Conservation (phyloP, 257 asterid species). For the Buddleja alternifolia region DNA sequence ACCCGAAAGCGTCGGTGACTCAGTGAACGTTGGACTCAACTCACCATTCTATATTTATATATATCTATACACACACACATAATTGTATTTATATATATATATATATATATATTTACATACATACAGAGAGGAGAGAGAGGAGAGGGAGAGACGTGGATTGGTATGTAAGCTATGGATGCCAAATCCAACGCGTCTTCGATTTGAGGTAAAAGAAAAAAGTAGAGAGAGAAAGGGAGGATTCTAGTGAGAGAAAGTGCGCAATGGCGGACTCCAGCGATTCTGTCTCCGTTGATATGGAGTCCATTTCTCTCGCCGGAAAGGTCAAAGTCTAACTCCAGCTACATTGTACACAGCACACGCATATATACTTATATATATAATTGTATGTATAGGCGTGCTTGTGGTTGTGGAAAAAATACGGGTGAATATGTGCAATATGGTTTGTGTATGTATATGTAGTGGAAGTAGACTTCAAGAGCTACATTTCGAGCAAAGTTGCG, state of each 20-base stretch:
- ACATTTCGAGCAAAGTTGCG: constrained; percentile 34
- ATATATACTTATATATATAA: constrained; percentile 9
- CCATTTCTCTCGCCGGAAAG: constrained; percentile 82
- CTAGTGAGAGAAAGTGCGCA: constrained; percentile 34
- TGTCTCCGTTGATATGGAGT: constrained; percentile 86
- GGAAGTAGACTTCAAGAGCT: constrained; percentile 29
- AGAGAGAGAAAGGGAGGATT: constrained; percentile 37
- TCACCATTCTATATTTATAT: constrained; percentile 21
- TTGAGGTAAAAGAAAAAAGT: constrained; percentile 26
- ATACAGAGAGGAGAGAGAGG: constrained; percentile 33
- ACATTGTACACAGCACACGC: constrained; percentile 30
- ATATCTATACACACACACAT: constrained; percentile 1
- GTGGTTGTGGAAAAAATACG: not conserved
- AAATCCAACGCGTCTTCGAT: constrained; percentile 52
- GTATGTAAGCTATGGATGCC: constrained; percentile 60
- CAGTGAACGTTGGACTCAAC: constrained; percentile 56
- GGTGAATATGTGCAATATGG: not conserved
- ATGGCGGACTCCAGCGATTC: constrained; percentile 98
- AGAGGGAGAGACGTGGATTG: constrained; percentile 40
- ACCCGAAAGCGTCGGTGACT: constrained; percentile 61
- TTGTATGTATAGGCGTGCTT: not conserved
- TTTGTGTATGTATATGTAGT: not conserved
- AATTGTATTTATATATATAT: too few species aligned
- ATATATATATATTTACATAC: not conserved
- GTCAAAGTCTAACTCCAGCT: constrained; percentile 47